phyloP scores from a whole-genome alignment of 2,329 filamentous ascomycete genomes.

The Verruconis gallopava region DNA sequence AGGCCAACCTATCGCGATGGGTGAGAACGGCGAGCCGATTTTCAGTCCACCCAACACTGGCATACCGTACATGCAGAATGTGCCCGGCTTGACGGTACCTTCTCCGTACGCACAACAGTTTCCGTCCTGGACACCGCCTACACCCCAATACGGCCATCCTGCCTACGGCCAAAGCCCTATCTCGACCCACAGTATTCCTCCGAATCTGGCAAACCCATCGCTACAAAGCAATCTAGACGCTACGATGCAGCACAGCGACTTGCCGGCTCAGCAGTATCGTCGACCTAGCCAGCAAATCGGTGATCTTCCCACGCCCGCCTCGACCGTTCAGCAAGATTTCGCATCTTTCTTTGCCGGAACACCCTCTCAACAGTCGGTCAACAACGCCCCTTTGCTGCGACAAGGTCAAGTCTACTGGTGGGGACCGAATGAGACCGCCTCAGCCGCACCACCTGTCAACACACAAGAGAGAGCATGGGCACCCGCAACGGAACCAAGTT shows the following conservation, averaged over 20 bases:
- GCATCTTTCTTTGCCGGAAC: neutral
- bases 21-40: conserved; percentile 1
- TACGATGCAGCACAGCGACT: neutral
- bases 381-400: neutral
- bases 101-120: conserved; percentile 5
- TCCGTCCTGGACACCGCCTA: conserved; percentile 6
- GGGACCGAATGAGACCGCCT: too few species aligned
- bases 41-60: neutral
- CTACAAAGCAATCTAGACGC: neutral
- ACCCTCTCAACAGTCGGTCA: neutral
- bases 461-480: too few species aligned
- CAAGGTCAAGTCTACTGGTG: too few species aligned
- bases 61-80: neutral
- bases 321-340: conserved; percentile 1
- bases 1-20: neutral
- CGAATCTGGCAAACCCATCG: neutral
- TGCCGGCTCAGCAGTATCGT: neutral
- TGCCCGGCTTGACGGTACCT: neutral
- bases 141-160: conserved; percentile 1
- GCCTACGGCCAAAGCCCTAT: neutral
- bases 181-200: neutral
- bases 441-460: too few species aligned
- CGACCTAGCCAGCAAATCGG: neutral
- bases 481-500: neutral
- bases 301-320: conserved; percentile 1